These are phyloP conservation scores for Malus hybrid DNA, from an alignment of 331 rosid species.

Conservation along the genomic window DNA sequence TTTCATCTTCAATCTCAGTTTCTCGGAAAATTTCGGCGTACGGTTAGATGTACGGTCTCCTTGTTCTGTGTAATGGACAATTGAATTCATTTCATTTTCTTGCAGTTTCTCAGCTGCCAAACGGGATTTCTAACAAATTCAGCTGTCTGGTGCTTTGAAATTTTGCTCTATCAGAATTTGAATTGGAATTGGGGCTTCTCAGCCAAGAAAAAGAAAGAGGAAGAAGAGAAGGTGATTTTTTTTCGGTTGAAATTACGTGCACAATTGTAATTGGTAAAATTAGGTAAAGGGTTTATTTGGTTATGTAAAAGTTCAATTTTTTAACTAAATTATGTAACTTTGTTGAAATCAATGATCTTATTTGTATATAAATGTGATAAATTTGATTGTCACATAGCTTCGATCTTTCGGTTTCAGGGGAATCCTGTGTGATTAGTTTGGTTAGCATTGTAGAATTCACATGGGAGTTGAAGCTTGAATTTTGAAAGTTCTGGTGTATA, in stretches of 20 bases:
- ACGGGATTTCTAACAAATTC: too few relatives aligned
- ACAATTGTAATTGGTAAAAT: neutral
- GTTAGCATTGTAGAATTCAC: constrained; percentile 9
- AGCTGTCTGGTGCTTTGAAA: neutral
- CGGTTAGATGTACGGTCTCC: too few relatives aligned
- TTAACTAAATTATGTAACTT: neutral
- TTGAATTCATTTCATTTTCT: too few relatives aligned
- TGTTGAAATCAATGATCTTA: neutral
- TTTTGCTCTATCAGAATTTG: neutral
- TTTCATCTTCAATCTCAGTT: too few relatives aligned
- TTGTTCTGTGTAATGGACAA: too few relatives aligned
- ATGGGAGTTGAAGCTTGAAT: constrained; percentile 22
- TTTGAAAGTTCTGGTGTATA: constrained; percentile 20
- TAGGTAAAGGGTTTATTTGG: neutral
- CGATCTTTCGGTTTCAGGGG: constrained; percentile 10
- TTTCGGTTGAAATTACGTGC: neutral
- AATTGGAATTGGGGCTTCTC: neutral
- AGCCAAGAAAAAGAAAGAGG: neutral
- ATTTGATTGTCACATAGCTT: neutral
- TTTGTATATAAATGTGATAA: neutral
- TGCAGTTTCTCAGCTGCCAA: too few relatives aligned
- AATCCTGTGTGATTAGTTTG: constrained; percentile 13
- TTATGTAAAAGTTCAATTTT: neutral
- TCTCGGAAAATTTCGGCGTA: too few relatives aligned
- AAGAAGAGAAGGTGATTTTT: neutral